Evolutionary conservation across 805 yeast species (phyloP).

Genomic region (Lipomyces spencermartinsiae): DNA sequence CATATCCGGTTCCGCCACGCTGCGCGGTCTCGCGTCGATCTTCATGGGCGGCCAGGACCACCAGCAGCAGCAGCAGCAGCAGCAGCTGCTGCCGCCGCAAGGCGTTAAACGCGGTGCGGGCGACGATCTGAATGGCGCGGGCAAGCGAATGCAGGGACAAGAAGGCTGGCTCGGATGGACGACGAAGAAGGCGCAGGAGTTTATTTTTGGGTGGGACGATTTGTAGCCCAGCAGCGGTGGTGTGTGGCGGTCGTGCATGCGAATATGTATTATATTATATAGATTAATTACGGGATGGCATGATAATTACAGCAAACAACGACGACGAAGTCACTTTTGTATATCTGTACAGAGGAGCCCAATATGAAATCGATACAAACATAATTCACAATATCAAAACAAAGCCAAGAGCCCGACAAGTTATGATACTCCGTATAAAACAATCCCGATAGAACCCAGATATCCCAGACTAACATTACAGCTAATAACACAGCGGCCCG

Average conservation of each 20-base stretch:
- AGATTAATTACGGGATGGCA: neutral
- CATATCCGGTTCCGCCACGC: constrained; percentile 20
- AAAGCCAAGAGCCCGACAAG: too few relatives aligned
- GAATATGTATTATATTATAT: neutral
- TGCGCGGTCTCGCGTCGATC: constrained; percentile 30
- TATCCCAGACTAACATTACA: too few relatives aligned
- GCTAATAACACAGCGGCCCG: too few relatives aligned
- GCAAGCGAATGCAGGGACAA: constrained; percentile 13
- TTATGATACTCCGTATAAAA: too few relatives aligned
- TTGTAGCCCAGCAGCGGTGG: constrained; percentile 38
- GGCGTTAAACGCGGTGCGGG: constrained; percentile 9
- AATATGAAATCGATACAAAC: too few relatives aligned
- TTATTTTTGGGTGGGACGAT: constrained; percentile 65
- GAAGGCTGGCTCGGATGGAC: constrained; percentile 46
- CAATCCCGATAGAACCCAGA: too few relatives aligned
- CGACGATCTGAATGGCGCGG: neutral
- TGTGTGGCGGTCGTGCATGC: neutral
- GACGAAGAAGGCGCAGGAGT: constrained; percentile 50
- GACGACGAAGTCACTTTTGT: too few relatives aligned
- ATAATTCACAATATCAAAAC: too few relatives aligned
- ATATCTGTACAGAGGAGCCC: too few relatives aligned
- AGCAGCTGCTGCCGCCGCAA: constrained; percentile 7
- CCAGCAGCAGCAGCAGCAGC: constrained; percentile 11
- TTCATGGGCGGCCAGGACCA: constrained; percentile 24
- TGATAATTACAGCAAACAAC: too few relatives aligned